phyloP scores from a whole-genome alignment of 176 grass and related monocot species.

The Phragmites australis region DNA sequence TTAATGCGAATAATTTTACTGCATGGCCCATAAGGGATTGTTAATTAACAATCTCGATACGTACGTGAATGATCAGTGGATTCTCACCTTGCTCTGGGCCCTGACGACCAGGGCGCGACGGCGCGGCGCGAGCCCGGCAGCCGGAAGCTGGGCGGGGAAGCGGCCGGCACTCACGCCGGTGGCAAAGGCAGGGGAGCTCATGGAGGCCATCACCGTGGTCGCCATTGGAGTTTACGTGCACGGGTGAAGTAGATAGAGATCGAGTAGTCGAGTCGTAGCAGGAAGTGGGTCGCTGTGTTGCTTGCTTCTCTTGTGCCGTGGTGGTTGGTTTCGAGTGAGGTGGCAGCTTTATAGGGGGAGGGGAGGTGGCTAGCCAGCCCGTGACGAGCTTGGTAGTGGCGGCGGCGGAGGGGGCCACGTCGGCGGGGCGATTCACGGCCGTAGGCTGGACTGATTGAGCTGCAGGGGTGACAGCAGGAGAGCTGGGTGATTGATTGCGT shows the following conservation, averaged over 20 bases:
- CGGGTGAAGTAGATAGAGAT: too few relatives aligned
- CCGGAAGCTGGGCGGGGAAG: neutral
- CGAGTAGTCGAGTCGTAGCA: neutral
- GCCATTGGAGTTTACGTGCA: neutral
- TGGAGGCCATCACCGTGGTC: constrained; percentile 6
- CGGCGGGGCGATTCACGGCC: neutral
- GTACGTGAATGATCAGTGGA: too few relatives aligned
- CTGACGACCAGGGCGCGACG: neutral
- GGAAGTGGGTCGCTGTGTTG: neutral
- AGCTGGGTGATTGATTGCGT: too few relatives aligned
- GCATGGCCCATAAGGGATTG: too few relatives aligned
- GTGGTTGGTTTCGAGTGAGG: neutral
- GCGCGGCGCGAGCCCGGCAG: neutral
- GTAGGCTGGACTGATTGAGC: too few relatives aligned
- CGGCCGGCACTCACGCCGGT: neutral
- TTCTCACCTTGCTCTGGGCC: neutral
- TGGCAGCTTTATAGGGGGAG: neutral
- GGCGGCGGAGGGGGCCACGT: neutral
- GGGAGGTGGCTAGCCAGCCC: neutral
- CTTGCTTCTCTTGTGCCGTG: neutral
- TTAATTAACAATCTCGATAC: too few relatives aligned
- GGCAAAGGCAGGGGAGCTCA: constrained; percentile 10
- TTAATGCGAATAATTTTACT: too few relatives aligned
- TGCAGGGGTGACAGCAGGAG: too few relatives aligned
- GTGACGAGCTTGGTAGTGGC: neutral